A percentile compares a stretch with the other conserved stretches of the same genome.
phyloP scores from a whole-genome alignment of 352 stramenopile species.

The Detonula confervacea region DNA sequence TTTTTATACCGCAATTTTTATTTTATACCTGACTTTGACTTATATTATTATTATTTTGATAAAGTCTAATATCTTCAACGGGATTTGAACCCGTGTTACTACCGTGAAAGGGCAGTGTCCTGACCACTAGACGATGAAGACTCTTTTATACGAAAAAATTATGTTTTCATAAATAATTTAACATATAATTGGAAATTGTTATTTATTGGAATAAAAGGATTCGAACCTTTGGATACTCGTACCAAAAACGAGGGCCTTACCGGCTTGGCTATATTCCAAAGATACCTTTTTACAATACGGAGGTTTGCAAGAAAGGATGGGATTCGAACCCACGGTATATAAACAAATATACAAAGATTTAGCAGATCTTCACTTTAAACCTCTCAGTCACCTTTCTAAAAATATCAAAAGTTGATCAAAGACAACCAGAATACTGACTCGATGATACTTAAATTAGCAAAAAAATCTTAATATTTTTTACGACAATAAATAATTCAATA shows the following conservation, averaged over 20 bases:
- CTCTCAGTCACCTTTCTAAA: slow-evolving; percentile 40
- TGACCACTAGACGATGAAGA: slow-evolving; percentile 46
- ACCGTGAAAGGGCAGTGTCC: slow-evolving; percentile 41
- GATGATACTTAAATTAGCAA: too few species aligned
- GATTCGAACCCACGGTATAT: slow-evolving; percentile 52
- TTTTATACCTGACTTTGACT: too few species aligned
- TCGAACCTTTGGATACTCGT: slow-evolving; percentile 44
- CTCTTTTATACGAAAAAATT: too few species aligned
- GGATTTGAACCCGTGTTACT: slow-evolving; percentile 43
- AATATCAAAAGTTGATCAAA: too few species aligned
- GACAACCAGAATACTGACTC: too few species aligned
- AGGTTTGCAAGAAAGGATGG: slow-evolving; percentile 45
- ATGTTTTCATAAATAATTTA: slow-evolving; percentile 13
- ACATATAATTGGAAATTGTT: too few species aligned
- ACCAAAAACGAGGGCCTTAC: slow-evolving; percentile 47
- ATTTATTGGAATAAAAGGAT: slow-evolving; percentile 37
- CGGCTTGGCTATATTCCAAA: slow-evolving; percentile 47
- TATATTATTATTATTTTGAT: slow-evolving; percentile 43
- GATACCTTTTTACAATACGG: not conserved
- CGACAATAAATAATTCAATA: slow-evolving; percentile 37
- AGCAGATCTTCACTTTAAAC: slow-evolving; percentile 53
- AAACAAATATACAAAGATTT: slow-evolving; percentile 50
- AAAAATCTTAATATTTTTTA: slow-evolving; percentile 29
- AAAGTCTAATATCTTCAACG: slow-evolving; percentile 47
- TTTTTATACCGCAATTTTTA: too few species aligned